phyloP scores from a whole-genome alignment of 805 yeast species.

The Wickerhamiella vanderwaltii region DNA sequence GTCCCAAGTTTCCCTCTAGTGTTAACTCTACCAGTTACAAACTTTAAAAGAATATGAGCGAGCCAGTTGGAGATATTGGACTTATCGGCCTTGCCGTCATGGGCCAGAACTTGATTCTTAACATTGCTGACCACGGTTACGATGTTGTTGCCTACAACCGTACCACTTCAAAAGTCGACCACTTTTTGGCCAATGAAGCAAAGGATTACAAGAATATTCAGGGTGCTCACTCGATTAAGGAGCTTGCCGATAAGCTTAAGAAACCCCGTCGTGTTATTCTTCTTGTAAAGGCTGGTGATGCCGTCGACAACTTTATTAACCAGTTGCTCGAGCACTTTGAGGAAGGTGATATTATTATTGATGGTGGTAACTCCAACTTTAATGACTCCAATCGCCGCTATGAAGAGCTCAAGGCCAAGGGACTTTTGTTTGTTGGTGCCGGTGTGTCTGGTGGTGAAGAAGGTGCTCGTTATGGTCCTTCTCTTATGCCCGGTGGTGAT shows the following conservation, averaged over 20 bases:
- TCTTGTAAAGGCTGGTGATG: constrained; percentile 91
- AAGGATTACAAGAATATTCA: constrained; percentile 78
- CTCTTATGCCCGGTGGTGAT: constrained; percentile 99
- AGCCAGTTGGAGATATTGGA: constrained; percentile 72
- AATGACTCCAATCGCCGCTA: constrained; percentile 97
- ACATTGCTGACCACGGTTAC: constrained; percentile 97
- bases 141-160: constrained; percentile 98
- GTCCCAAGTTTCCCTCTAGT: neutral
- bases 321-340: constrained; percentile 86
- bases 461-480: constrained; percentile 99
- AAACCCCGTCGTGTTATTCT: constrained; percentile 93
- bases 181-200: constrained; percentile 86
- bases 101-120: constrained; percentile 92
- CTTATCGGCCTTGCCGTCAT: constrained; percentile 98
- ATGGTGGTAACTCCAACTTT: constrained; percentile 99
- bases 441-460: constrained; percentile 99
- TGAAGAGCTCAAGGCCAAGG: constrained; percentile 77
- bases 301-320: constrained; percentile 84
- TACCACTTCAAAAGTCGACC: constrained; percentile 91
- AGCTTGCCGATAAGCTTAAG: constrained; percentile 77
- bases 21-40: neutral
- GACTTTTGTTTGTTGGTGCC: constrained; percentile 87
- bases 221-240: constrained; percentile 89
- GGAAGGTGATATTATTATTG: constrained; percentile 95
- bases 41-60: constrained; percentile 4